A percentile compares a stretch with the other conserved stretches of the same genome.
Evolutionary conservation across 768 basidiomycete species (phyloP).

Genomic region (Macrolepiota albuminosa): DNA sequence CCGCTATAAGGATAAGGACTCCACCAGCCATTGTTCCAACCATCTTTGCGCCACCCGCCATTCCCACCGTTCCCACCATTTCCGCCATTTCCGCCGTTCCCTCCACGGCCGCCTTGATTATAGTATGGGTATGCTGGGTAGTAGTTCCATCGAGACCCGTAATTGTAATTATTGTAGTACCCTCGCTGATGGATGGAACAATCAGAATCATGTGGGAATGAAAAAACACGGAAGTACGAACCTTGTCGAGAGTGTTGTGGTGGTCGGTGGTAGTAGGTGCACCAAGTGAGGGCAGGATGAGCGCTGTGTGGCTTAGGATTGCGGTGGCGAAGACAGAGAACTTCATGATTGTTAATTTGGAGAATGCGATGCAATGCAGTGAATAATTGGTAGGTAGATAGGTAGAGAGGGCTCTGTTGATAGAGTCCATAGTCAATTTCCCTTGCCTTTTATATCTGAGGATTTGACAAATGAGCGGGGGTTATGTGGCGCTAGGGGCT

Average conservation of each 20-base stretch:
- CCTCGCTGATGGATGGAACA: too few relatives aligned
- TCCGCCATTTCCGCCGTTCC: not conserved
- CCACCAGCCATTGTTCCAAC: not conserved
- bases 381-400: too few relatives aligned
- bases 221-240: not conserved
- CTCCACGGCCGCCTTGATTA: not conserved
- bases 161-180: not conserved
- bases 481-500: not conserved
- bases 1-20: not conserved
- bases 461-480: not conserved
- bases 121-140: not conserved
- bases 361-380: too few relatives aligned
- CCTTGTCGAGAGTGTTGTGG: not conserved
- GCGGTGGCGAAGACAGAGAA: not conserved
- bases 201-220: too few relatives aligned
- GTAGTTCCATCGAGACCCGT: not conserved
- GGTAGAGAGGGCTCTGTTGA: not conserved
- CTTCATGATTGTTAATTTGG: not conserved
- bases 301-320: not conserved
- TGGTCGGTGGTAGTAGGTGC: not conserved
- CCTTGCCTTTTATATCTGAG: not conserved
- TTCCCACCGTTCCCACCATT: not conserved
- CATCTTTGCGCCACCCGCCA: not conserved
- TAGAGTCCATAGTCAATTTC: not conserved
- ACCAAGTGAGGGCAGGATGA: not conserved